These are phyloP conservation scores for Bryoglossum gracile DNA, from an alignment of 495 filamentous ascomycete genomes.

Conservation along the genomic window DNA sequence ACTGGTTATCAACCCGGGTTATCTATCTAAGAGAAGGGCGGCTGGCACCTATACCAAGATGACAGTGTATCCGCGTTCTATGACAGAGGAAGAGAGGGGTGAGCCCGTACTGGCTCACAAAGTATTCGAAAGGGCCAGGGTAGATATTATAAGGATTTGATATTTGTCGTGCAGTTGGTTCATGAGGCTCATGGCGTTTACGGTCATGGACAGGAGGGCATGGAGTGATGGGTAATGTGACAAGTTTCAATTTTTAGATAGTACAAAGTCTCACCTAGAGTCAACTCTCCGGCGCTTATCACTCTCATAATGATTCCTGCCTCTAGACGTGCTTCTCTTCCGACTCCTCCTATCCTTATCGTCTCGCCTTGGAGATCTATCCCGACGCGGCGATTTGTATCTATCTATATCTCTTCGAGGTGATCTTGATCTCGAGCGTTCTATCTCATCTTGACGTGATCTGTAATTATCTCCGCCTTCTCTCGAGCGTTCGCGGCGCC, in stretches of 20 bases:
- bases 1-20: conserved; percentile 80
- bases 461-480: conserved; percentile 26
- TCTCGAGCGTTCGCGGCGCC: conserved; percentile 23
- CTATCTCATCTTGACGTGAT: conserved; percentile 15
- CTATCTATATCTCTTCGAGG: conserved; percentile 40
- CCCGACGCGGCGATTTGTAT: too few species aligned
- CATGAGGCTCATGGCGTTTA: neutral
- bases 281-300: conserved; percentile 65
- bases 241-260: conserved; percentile 11
- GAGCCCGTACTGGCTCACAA: conserved; percentile 41
- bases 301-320: conserved; percentile 46
- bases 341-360: conserved; percentile 44
- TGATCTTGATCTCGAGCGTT: conserved; percentile 35
- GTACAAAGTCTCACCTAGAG: conserved; percentile 16
- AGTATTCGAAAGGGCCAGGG: conserved; percentile 73
- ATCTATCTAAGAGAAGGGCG: conserved; percentile 71
- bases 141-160: conserved; percentile 78
- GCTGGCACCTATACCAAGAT: conserved; percentile 77
- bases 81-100: conserved; percentile 52
- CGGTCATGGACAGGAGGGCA: neutral
- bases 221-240: conserved; percentile 1
- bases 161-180: neutral
- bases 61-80: conserved; percentile 54
- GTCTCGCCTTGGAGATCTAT: too few species aligned
- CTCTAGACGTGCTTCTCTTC: conserved; percentile 59